These are phyloP conservation scores for Cardamine resedifolia DNA, from an alignment of 345 rosid genomes.

Conservation along the genomic window DNA sequence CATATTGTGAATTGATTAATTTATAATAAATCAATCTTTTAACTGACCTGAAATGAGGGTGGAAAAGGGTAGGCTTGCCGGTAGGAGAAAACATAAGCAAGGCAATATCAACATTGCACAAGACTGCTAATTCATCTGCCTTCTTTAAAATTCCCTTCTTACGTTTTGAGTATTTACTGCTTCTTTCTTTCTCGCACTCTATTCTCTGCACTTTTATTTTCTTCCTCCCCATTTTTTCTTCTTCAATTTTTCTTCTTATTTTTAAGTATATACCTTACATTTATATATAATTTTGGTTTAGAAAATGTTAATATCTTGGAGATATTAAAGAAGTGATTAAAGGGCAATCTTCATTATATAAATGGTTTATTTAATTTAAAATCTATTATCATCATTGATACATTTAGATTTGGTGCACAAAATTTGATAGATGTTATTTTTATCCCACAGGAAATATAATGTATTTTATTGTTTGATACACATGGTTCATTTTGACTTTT, in stretches of 20 bases:
- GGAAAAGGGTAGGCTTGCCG: background rate
- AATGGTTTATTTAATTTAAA: no score
- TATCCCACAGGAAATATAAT: no score
- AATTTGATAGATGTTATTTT: no score
- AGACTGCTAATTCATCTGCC: slow-evolving; percentile 24
- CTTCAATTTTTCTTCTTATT: background rate
- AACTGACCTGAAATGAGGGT: background rate
- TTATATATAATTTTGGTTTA: background rate
- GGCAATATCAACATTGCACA: slow-evolving; percentile 24
- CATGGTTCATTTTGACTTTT: no score
- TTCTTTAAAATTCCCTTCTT: slow-evolving; percentile 45
- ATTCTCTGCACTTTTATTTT: slow-evolving; percentile 38
- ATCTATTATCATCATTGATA: no score
- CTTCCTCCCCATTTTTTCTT: slow-evolving; percentile 41
- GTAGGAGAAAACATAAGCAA: slow-evolving; percentile 17
- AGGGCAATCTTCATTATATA: background rate
- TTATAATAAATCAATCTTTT: no score
- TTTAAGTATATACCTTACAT: background rate
- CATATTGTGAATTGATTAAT: no score
- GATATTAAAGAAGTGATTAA: background rate
- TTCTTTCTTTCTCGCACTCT: slow-evolving; percentile 37
- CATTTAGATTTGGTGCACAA: background rate
- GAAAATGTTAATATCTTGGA: background rate
- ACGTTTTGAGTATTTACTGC: slow-evolving; percentile 47
- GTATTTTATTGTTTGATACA: no score